phyloP scores from a whole-genome alignment of 305 asterid species.

The Plantago coronopus region DNA sequence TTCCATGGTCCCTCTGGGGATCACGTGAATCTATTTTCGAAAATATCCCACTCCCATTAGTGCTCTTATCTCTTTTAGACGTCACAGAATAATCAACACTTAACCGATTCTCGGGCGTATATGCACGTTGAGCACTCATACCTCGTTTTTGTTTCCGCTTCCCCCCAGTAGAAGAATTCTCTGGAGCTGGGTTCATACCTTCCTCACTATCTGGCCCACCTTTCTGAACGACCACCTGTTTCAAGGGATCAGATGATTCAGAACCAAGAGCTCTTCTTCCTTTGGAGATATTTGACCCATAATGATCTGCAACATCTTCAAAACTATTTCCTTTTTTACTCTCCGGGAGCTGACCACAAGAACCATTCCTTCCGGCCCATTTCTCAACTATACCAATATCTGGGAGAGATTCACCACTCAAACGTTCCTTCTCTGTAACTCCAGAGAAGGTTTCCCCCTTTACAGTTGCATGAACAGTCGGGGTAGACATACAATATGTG shows the following conservation, averaged over 20 bases:
- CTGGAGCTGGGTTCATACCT: slow-evolving; percentile 37
- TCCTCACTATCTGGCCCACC: slow-evolving; percentile 40
- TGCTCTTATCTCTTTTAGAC: slow-evolving; percentile 45
- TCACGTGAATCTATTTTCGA: slow-evolving; percentile 42
- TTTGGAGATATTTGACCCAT: slow-evolving; percentile 37
- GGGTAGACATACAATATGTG: slow-evolving; percentile 32
- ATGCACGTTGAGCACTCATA: neutral
- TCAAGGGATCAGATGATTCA: slow-evolving; percentile 33
- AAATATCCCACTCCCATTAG: slow-evolving; percentile 28
- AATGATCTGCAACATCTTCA: slow-evolving; percentile 30
- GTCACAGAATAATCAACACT: slow-evolving; percentile 42
- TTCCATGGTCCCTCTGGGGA: slow-evolving; percentile 46
- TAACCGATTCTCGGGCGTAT: slow-evolving; percentile 26
- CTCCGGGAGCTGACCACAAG: slow-evolving; percentile 36
- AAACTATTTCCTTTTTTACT: slow-evolving; percentile 36
- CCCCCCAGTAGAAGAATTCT: slow-evolving; percentile 40
- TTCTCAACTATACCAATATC: slow-evolving; percentile 39
- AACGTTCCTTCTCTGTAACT: slow-evolving; percentile 38
- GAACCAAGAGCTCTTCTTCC: slow-evolving; percentile 38
- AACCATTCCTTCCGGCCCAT: slow-evolving; percentile 36
- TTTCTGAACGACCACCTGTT: slow-evolving; percentile 40
- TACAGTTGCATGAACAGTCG: slow-evolving; percentile 26
- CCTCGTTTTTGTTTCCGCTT: slow-evolving; percentile 47
- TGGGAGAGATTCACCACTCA: slow-evolving; percentile 36
- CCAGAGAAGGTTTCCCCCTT: slow-evolving; percentile 36